Conservation (phyloP, 768 basidiomycete genomes). For the Suillus occidentalis region DNA sequence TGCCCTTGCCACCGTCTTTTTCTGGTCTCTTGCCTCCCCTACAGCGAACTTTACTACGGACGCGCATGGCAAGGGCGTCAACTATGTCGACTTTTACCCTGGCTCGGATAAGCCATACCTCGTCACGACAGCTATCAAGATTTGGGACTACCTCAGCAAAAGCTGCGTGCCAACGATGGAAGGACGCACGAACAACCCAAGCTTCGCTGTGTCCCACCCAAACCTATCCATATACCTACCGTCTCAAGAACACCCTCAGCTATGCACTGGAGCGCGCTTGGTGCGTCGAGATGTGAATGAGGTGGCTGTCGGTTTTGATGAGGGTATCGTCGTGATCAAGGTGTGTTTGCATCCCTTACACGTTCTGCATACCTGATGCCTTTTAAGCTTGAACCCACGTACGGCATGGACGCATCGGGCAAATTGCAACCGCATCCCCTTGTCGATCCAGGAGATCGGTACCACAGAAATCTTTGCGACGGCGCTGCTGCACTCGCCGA, state of each 20-base stretch:
- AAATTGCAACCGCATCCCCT: slow-evolving; percentile 80
- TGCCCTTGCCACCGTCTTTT: too few relatives aligned
- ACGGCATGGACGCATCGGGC: slow-evolving; percentile 92
- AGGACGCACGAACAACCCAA: slow-evolving; percentile 96
- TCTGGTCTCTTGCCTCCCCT: slow-evolving; percentile 87
- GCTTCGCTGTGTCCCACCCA: slow-evolving; percentile 95
- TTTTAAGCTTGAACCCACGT: slow-evolving; percentile 83
- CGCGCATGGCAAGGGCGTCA: slow-evolving; percentile 98
- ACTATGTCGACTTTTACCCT: slow-evolving; percentile 98
- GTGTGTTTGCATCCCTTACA: slow-evolving; percentile 34
- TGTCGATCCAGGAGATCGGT: slow-evolving; percentile 87
- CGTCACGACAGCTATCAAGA: slow-evolving; percentile 93
- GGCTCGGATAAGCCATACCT: slow-evolving; percentile 97
- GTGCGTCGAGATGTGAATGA: slow-evolving; percentile 91
- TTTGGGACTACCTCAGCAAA: slow-evolving; percentile 99
- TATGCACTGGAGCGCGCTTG: slow-evolving; percentile 95
- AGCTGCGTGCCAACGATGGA: too few relatives aligned
- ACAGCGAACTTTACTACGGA: slow-evolving; percentile 95
- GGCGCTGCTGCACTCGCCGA: slow-evolving; percentile 85
- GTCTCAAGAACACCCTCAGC: slow-evolving; percentile 93
- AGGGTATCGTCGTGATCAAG: slow-evolving; percentile 94
- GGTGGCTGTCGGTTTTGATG: slow-evolving; percentile 94
- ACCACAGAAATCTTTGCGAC: slow-evolving; percentile 93
- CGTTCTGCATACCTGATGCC: slow-evolving; percentile 6
- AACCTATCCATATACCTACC: slow-evolving; percentile 93